phyloP scores from a whole-genome alignment of 2,329 filamentous ascomycete species.

The Purpureocillium lavendulum region DNA sequence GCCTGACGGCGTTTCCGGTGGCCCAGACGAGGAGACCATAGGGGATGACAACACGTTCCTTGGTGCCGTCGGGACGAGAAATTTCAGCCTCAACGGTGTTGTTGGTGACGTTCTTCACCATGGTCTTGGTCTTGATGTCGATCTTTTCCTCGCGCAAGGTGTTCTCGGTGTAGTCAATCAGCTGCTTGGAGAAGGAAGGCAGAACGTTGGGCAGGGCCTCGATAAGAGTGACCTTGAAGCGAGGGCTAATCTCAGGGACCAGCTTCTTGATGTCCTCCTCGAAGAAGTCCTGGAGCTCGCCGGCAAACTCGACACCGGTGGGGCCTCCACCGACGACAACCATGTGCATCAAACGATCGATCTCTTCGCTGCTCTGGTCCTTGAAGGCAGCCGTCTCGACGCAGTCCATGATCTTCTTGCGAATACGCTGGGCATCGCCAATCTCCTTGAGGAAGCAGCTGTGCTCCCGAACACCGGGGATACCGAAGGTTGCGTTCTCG shows the following conservation, averaged over 20 bases:
- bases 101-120: conserved; percentile 95
- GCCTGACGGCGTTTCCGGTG: conserved; percentile 89
- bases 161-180: conserved; percentile 98
- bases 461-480: conserved; percentile 89
- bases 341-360: conserved; percentile 95
- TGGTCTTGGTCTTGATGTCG: conserved; percentile 94
- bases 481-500: conserved; percentile 97
- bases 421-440: conserved; percentile 87
- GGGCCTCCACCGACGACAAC: conserved; percentile 90
- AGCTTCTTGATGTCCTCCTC: conserved; percentile 97
- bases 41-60: conserved; percentile 72
- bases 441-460: conserved; percentile 99
- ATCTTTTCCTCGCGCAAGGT: conserved; percentile 99
- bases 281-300: conserved; percentile 98
- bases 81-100: conserved; percentile 88
- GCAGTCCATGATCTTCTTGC: conserved; percentile 99
- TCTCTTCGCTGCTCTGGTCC: conserved; percentile 79
- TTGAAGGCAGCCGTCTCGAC: conserved; percentile 98
- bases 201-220: conserved; percentile 95
- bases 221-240: conserved; percentile 95
- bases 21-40: conserved; percentile 98
- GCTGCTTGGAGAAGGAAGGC: conserved; percentile 96
- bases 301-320: conserved; percentile 96
- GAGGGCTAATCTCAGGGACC: conserved; percentile 87
- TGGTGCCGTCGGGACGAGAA: conserved; percentile 73